A percentile compares a stretch with the other conserved stretches of the same genome.
phyloP scores from a whole-genome alignment of 257 asterid species.

The Nyctanthes arbortristis region DNA sequence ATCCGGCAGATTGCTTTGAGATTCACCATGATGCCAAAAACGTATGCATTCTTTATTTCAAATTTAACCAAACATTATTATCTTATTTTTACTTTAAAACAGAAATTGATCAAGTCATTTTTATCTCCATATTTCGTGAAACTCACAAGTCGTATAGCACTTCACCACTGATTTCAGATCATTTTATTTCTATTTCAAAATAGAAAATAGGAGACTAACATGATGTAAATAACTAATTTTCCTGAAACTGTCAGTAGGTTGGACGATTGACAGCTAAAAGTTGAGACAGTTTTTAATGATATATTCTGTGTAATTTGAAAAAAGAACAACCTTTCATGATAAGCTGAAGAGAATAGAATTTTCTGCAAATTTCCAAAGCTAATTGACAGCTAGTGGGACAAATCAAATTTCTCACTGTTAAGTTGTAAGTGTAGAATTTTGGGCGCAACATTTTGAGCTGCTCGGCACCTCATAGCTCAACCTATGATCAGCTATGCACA shows the following conservation, averaged over 20 bases:
- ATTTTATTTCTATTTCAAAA: no score
- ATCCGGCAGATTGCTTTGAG: no score
- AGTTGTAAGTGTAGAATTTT: neutral
- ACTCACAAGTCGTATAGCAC: no score
- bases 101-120: no score
- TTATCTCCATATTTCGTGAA: no score
- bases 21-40: no score
- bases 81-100: no score
- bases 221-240: no score
- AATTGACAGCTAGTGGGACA: neutral
- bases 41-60: neutral
- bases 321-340: neutral
- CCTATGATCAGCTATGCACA: conserved; percentile 7
- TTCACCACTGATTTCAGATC: no score
- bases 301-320: conserved; percentile 1
- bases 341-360: neutral
- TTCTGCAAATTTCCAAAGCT: neutral
- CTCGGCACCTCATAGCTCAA: conserved; percentile 3
- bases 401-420: neutral
- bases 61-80: neutral
- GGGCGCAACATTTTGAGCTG: neutral
- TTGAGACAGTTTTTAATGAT: conserved; percentile 3
- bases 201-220: no score
- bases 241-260: no score
- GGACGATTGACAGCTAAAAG: neutral